A percentile compares a stretch with the other conserved stretches of the same genome.
phyloP scores from a whole-genome alignment of 1,139 yeast genomes.

The Hansenula anomala region DNA sequence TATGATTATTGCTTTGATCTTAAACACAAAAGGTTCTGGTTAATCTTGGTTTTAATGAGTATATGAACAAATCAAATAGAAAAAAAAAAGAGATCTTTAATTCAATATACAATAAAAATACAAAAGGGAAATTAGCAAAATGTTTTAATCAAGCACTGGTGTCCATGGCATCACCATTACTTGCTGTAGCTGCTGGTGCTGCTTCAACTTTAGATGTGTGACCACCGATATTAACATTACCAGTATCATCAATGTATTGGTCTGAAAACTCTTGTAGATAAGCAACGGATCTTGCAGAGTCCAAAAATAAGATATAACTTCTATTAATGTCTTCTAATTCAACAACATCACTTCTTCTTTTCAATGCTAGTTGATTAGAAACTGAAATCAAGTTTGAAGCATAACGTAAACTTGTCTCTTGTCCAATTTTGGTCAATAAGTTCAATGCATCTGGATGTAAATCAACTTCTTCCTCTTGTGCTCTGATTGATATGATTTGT shows the following conservation, averaged over 20 bases:
- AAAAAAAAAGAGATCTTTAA: background rate
- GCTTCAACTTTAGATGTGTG: slow-evolving; percentile 5
- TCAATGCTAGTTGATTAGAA: slow-evolving; percentile 76
- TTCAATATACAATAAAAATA: slow-evolving; percentile 2
- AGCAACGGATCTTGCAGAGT: slow-evolving; percentile 81
- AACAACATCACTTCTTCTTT: slow-evolving; percentile 66
- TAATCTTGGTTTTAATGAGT: slow-evolving; percentile 20
- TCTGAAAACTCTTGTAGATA: slow-evolving; percentile 64
- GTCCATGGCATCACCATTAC: slow-evolving; percentile 40
- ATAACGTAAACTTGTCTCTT: slow-evolving; percentile 89
- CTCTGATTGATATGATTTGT: slow-evolving; percentile 82
- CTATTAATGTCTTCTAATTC: slow-evolving; percentile 85
- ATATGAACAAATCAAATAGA: background rate
- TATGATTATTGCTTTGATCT: slow-evolving; percentile 83
- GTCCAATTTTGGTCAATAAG: slow-evolving; percentile 85
- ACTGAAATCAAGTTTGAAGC: slow-evolving; percentile 90
- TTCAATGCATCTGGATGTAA: slow-evolving; percentile 80
- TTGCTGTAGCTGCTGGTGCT: slow-evolving; percentile 5
- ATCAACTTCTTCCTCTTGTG: slow-evolving; percentile 96
- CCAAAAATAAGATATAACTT: slow-evolving; percentile 82
- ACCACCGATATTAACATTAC: slow-evolving; percentile 51
- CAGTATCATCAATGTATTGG: slow-evolving; percentile 71
- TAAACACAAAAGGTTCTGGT: slow-evolving; percentile 83
- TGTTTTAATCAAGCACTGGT: slow-evolving; percentile 22
- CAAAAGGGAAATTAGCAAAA: background rate